A percentile compares a stretch with the other conserved stretches of the same genome.
Evolutionary conservation across 352 stramenopile genomes (phyloP).

Genomic region (Phytopythium cucurbitacearum): DNA sequence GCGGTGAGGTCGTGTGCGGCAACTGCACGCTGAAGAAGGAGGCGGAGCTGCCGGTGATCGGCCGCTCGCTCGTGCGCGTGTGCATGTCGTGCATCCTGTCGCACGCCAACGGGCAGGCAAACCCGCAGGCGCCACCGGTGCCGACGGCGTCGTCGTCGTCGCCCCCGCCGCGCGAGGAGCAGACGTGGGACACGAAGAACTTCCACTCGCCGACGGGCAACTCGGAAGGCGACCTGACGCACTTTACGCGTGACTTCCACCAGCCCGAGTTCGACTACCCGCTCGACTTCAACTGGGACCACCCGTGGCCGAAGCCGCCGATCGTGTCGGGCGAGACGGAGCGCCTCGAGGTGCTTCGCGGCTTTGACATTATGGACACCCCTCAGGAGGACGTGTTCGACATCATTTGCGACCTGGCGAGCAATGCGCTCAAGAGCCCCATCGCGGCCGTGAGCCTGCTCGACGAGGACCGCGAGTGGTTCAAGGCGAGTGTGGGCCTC

Average conservation of each 20-base stretch:
- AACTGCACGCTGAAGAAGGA: conserved; percentile 88
- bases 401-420: conserved; percentile 86
- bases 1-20: conserved; percentile 82
- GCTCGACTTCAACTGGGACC: conserved; percentile 86
- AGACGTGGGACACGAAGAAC: conserved; percentile 74
- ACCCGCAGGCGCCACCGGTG: conserved; percentile 53
- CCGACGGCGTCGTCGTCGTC: conserved; percentile 35
- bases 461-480: conserved; percentile 86
- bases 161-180: conserved; percentile 39
- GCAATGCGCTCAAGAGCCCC: conserved; percentile 82
- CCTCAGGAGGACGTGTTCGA: conserved; percentile 85
- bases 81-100: conserved; percentile 90
- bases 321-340: conserved; percentile 62
- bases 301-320: conserved; percentile 83
- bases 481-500: conserved; percentile 81
- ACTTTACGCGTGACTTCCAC: conserved; percentile 76
- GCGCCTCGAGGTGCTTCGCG: conserved; percentile 70
- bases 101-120: conserved; percentile 73
- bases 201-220: conserved; percentile 80
- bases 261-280: conserved; percentile 83
- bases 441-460: conserved; percentile 83
- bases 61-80: conserved; percentile 77
- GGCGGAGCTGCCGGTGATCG: conserved; percentile 80
- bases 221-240: conserved; percentile 70
- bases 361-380: conserved; percentile 87